phyloP scores from a whole-genome alignment of 2,329 filamentous ascomycete genomes.

The Periconia sp. region DNA sequence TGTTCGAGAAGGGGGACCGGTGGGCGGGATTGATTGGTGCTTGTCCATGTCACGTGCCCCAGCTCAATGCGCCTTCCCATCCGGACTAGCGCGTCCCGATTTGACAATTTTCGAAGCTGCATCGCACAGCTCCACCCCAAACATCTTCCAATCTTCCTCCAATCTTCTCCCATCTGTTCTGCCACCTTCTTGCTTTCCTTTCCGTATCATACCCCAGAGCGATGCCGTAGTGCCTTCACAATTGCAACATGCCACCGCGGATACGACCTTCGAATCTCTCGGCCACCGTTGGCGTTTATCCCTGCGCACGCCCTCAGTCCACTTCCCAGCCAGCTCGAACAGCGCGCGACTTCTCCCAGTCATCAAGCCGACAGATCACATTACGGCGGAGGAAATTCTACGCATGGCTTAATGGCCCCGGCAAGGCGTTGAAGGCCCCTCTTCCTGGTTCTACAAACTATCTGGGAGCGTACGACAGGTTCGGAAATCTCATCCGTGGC shows the following conservation, averaged over 20 bases:
- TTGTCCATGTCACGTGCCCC: constrained; percentile 13
- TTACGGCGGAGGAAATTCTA: constrained; percentile 62
- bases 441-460: constrained; percentile 61
- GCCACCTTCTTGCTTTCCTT: constrained; percentile 12
- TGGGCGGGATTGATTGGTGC: constrained; percentile 20
- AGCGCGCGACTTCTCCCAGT: constrained; percentile 44
- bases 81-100: constrained; percentile 13
- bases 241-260: constrained; percentile 40
- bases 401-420: constrained; percentile 64
- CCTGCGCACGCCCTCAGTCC: constrained; percentile 28
- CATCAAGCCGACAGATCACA: constrained; percentile 50
- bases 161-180: constrained; percentile 16
- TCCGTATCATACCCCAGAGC: constrained; percentile 14
- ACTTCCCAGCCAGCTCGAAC: constrained; percentile 27
- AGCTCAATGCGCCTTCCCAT: constrained; percentile 1
- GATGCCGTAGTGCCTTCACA: constrained; percentile 36
- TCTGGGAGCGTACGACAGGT: constrained; percentile 59
- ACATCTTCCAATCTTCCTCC: too few species aligned
- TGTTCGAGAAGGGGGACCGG: constrained; percentile 18
- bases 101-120: constrained; percentile 25
- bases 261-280: constrained; percentile 37
- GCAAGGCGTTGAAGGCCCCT: constrained; percentile 55
- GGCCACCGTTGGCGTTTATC: constrained; percentile 22
- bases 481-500: constrained; percentile 55
- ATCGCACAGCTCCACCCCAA: constrained; percentile 15